These are phyloP conservation scores for Peniophora sp. DNA, from an alignment of 1,284 basidiomycete species.

Conservation along the genomic window DNA sequence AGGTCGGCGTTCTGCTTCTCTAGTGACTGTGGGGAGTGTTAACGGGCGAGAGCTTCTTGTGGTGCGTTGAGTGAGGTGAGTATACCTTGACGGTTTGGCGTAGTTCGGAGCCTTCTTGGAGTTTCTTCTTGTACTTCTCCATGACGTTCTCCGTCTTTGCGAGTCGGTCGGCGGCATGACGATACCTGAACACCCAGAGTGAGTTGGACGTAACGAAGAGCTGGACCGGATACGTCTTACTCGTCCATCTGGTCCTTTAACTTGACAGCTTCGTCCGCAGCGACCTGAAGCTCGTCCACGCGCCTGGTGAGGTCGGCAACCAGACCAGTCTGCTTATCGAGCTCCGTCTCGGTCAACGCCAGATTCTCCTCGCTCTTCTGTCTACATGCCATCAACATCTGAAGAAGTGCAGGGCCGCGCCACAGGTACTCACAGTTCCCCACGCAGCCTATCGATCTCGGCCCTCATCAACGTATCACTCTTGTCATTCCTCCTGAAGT, in stretches of 20 bases:
- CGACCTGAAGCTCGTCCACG: slow-evolving; percentile 75
- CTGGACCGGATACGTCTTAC: slow-evolving; percentile 33
- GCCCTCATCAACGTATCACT: slow-evolving; percentile 61
- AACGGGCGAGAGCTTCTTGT: slow-evolving; percentile 3
- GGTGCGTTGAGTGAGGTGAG: slow-evolving; percentile 5
- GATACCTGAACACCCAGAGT: slow-evolving; percentile 53
- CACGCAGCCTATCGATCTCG: slow-evolving; percentile 74
- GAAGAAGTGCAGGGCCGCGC: neutral
- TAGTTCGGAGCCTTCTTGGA: slow-evolving; percentile 88
- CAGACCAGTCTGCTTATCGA: slow-evolving; percentile 66
- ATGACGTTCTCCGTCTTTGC: slow-evolving; percentile 96
- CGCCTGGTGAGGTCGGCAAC: slow-evolving; percentile 70
- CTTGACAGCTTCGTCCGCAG: slow-evolving; percentile 69
- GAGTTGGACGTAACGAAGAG: slow-evolving; percentile 4
- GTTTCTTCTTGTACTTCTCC: slow-evolving; percentile 98
- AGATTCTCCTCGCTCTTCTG: slow-evolving; percentile 89
- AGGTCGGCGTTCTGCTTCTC: slow-evolving; percentile 91
- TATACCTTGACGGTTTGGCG: slow-evolving; percentile 77
- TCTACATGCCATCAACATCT: slow-evolving; percentile 34
- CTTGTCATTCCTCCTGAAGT: slow-evolving; percentile 54
- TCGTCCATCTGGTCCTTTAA: slow-evolving; percentile 95
- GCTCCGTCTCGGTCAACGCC: slow-evolving; percentile 67
- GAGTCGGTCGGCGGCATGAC: slow-evolving; percentile 84
- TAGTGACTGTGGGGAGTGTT: slow-evolving; percentile 44
- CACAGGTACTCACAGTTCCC: slow-evolving; percentile 61